phyloP scores from a whole-genome alignment of 1,284 basidiomycete species.

The Sporisorium reilianum region DNA sequence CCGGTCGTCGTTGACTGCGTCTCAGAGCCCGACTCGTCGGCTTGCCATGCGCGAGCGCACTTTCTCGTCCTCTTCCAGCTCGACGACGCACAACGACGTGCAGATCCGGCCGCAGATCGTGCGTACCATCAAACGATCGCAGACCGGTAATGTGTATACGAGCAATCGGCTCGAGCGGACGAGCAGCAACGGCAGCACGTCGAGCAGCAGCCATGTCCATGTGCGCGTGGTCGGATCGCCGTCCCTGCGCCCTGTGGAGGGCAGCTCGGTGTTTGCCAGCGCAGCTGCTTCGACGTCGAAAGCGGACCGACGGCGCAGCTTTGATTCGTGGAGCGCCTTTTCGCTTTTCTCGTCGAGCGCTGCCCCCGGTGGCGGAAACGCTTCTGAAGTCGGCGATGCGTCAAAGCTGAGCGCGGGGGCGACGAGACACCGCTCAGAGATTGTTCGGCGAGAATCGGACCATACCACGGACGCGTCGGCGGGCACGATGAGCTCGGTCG shows the following conservation, averaged over 20 bases:
- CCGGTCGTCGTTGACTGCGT: conserved; percentile 14
- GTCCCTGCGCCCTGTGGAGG: conserved; percentile 9
- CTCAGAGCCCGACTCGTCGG: conserved; percentile 18
- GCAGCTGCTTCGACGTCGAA: conserved; percentile 12
- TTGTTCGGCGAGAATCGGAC: neutral
- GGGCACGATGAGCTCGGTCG: conserved; percentile 6
- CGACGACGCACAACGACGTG: conserved; percentile 28
- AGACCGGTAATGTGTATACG: conserved; percentile 8
- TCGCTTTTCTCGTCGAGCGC: conserved; percentile 27
- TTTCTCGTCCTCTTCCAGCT: conserved; percentile 25
- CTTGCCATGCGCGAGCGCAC: conserved; percentile 19
- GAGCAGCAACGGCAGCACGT: conserved; percentile 26
- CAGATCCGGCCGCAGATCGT: conserved; percentile 45
- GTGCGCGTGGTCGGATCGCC: conserved; percentile 32
- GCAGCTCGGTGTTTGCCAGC: neutral
- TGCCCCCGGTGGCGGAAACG: neutral
- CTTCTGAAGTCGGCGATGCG: neutral
- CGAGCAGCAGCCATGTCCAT: conserved; percentile 26
- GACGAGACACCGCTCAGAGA: neutral
- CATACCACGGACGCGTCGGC: conserved; percentile 4
- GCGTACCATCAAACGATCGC: conserved; percentile 31
- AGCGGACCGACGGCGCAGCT: conserved; percentile 21
- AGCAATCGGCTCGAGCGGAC: conserved; percentile 24
- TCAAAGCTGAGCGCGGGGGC: too few species aligned
- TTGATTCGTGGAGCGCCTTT: conserved; percentile 36